These are phyloP conservation scores for Saccharomycopsis hybrid DNA, from an alignment of 1,139 yeast genomes.

Conservation along the genomic window DNA sequence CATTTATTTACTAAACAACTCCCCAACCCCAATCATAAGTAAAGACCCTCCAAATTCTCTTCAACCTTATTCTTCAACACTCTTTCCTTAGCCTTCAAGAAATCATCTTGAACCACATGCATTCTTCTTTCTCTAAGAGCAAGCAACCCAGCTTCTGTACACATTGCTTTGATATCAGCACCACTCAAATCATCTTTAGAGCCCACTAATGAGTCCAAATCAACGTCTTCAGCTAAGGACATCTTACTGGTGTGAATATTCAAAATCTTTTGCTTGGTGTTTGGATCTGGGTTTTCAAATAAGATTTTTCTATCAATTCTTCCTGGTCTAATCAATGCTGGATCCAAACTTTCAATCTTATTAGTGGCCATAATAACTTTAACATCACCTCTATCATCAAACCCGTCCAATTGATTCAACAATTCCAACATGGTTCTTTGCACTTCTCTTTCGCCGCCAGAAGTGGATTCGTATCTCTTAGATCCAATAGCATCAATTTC, in stretches of 20 bases:
- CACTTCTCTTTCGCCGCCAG: conserved; percentile 97
- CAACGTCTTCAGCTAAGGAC: conserved; percentile 84
- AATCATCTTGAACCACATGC: conserved; percentile 96
- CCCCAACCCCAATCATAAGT: conserved; percentile 28
- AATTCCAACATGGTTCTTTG: conserved; percentile 98
- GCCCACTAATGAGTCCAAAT: conserved; percentile 82
- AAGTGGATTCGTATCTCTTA: conserved; percentile 89
- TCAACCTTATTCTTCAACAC: conserved; percentile 97
- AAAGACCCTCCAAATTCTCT: conserved; percentile 92
- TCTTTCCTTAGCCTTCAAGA: conserved; percentile 89
- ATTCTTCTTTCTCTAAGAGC: conserved; percentile 97
- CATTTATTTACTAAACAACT: neutral
- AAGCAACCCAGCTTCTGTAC: conserved; percentile 94
- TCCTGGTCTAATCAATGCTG: conserved; percentile 97
- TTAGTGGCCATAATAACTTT: conserved; percentile 99
- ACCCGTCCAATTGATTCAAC: conserved; percentile 94
- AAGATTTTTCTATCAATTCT: conserved; percentile 96
- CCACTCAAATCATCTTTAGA: conserved; percentile 95
- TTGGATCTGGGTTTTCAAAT: conserved; percentile 92
- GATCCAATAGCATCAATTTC: conserved; percentile 99
- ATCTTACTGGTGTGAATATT: conserved; percentile 92
- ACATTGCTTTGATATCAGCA: conserved; percentile 97
- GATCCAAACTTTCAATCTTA: conserved; percentile 90
- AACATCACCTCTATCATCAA: conserved; percentile 96
- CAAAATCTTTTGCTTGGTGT: conserved; percentile 88